A percentile compares a stretch with the other conserved stretches of the same genome.
phyloP scores from a whole-genome alignment of 176 grass and related monocot genomes.

The Panicum miliaceum region DNA sequence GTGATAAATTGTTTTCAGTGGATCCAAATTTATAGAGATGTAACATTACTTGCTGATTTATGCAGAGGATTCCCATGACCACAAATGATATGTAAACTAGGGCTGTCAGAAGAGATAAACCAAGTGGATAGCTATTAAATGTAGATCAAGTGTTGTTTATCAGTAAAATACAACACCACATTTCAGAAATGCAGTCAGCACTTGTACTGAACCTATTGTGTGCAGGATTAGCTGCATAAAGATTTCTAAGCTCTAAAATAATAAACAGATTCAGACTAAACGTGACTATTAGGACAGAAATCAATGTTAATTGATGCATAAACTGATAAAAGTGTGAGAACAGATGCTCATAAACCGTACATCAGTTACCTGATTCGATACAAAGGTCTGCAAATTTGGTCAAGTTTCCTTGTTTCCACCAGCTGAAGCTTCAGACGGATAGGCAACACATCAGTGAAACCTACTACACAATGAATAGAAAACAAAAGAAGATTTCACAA shows the following conservation, averaged over 20 bases:
- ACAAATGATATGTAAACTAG: background rate
- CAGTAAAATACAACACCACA: conserved; percentile 6
- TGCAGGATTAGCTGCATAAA: conserved; percentile 23
- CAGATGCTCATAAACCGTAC: background rate
- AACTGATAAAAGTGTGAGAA: background rate
- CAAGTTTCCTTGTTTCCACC: background rate
- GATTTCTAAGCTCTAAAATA: background rate
- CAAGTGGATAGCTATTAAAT: background rate
- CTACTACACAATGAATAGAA: conserved; percentile 3
- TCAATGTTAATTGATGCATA: conserved; percentile 9
- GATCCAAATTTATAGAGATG: background rate
- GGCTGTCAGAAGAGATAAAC: background rate
- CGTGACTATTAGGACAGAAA: background rate
- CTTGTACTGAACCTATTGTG: background rate
- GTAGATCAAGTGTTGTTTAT: background rate
- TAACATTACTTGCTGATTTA: background rate
- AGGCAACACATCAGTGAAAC: conserved; percentile 22
- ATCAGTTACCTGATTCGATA: conserved; percentile 40
- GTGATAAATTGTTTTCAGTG: too few species aligned
- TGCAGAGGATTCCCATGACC: background rate
- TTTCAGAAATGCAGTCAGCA: conserved; percentile 2
- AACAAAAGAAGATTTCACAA: conserved; percentile 36
- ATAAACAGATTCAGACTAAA: conserved; percentile 24
- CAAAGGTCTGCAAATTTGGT: conserved; percentile 18
- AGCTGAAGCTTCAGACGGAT: conserved; percentile 32